Conservation (phyloP, 1,284 basidiomycete species). For the Irpex sp. region DNA sequence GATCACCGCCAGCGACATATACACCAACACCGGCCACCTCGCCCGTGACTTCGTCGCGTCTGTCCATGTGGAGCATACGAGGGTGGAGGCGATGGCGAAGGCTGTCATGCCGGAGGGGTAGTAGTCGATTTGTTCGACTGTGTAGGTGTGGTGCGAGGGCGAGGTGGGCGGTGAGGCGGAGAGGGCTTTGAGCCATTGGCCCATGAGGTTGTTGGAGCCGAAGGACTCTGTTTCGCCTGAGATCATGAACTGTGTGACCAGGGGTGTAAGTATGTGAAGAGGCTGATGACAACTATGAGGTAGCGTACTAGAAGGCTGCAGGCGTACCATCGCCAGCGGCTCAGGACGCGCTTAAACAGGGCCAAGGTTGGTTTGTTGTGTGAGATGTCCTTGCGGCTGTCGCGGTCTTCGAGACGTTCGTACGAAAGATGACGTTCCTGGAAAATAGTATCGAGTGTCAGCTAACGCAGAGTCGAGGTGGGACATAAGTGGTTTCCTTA, state of each 20-base stretch:
- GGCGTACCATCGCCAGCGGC: constrained; percentile 68
- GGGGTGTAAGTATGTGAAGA: neutral
- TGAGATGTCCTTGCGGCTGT: constrained; percentile 31
- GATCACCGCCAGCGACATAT: constrained; percentile 55
- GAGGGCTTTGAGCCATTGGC: constrained; percentile 67
- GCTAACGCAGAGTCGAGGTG: too few relatives aligned
- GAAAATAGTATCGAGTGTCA: constrained; percentile 14
- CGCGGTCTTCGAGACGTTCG: constrained; percentile 35
- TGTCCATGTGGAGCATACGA: constrained; percentile 61
- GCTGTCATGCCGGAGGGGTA: constrained; percentile 67
- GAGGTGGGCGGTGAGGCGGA: constrained; percentile 31
- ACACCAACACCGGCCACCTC: constrained; percentile 64
- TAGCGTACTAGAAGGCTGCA: constrained; percentile 55
- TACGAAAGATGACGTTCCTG: constrained; percentile 52
- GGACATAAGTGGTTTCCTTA: too few relatives aligned
- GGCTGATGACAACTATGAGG: neutral
- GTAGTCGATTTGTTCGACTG: constrained; percentile 63
- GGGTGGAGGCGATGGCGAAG: constrained; percentile 59
- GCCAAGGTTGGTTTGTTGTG: constrained; percentile 46
- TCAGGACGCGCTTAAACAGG: constrained; percentile 49
- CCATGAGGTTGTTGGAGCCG: constrained; percentile 73
- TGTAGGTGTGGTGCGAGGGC: constrained; percentile 29
- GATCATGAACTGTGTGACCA: constrained; percentile 46
- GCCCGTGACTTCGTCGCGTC: constrained; percentile 43
- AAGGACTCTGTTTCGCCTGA: constrained; percentile 70